These are phyloP conservation scores for Pythium coloratum DNA, from an alignment of 352 stramenopile species.

Conservation along the genomic window DNA sequence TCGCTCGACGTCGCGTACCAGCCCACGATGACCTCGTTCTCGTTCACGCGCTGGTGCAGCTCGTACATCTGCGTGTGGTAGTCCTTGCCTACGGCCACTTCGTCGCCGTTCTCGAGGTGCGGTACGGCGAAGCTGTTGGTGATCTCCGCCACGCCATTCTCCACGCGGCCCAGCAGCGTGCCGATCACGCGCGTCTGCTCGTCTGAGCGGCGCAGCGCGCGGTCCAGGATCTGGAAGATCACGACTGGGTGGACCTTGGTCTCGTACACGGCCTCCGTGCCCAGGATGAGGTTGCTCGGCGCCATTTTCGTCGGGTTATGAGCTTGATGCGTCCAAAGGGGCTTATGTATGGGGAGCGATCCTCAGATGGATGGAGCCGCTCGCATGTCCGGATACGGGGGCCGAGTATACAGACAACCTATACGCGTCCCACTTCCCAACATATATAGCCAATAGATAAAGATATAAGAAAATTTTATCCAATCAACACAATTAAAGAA, in stretches of 20 bases:
- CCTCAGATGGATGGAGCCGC: conserved; percentile 22
- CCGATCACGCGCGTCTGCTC: conserved; percentile 96
- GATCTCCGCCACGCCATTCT: conserved; percentile 88
- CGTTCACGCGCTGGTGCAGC: conserved; percentile 94
- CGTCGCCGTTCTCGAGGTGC: conserved; percentile 94
- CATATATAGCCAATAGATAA: conserved; percentile 28
- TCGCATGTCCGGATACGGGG: conserved; percentile 21
- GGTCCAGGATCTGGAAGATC: conserved; percentile 96
- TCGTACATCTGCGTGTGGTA: conserved; percentile 98
- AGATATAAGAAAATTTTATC: background rate
- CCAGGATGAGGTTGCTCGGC: conserved; percentile 61
- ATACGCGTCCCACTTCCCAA: conserved; percentile 5
- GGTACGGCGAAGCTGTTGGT: conserved; percentile 97
- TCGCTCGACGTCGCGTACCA: conserved; percentile 93
- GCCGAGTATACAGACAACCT: conserved; percentile 9
- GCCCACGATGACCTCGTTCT: conserved; percentile 94
- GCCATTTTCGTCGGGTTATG: conserved; percentile 26
- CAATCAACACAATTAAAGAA: background rate
- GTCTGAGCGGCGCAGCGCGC: conserved; percentile 93
- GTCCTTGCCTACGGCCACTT: conserved; percentile 97
- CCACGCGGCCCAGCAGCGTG: conserved; percentile 93
- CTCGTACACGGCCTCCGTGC: conserved; percentile 78
- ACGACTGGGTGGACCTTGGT: conserved; percentile 95
- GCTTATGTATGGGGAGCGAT: background rate
- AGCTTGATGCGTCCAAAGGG: background rate